Base-by-base conservation (phyloP, 768 basidiomycete species). In the Suillus plorans region DNA sequence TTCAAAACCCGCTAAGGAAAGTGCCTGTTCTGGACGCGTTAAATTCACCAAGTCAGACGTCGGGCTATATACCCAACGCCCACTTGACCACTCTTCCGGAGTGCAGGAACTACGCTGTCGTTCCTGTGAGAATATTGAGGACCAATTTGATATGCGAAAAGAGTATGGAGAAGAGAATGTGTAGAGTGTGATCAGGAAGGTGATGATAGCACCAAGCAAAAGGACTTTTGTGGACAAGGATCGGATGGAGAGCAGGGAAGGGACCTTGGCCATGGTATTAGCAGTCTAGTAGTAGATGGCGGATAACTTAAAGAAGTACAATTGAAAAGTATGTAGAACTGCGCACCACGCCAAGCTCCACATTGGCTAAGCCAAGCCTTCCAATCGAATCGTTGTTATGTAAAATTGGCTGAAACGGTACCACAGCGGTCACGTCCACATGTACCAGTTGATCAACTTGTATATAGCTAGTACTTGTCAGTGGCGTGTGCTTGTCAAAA, bases 1-100 rank as follows among this genome's bases (percentile, higher is more conserved):
- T 62, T 82, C 76, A 42, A 88, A 82, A 7, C 87, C 87, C n/a
- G 84, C 79, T 67, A 88, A 84, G 5, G 65, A 71, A 53, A 86
- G 73, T 8, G 80, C 82, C 64, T 89, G 83, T 37, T 81, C 77
- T 13, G 71, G 69, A 22, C 69, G 61, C 3, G 76, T 76, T 75
- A 86, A 80, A 50, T 65, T 68, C 50, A 74, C 64, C 45, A 74
- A 61, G 41, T 76, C 76, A 9, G 78, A 76, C 9, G 77, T 76
- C 9, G 78, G 74, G n/a, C 72, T 77, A 37, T 78, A 73, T 18
- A 70, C 69, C 86, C 86, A 87, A 16, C 72, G 45, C 2, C 81
- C 81, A 14, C 65, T 60, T 6, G 79, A 70, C 72, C 75, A 82
- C 0, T 70, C 69, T 13, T 73, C 70, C 3, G 81, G 79, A 0